Conservation (phyloP, 2,329 filamentous ascomycete species). For the Exophiala xenobiotica region DNA sequence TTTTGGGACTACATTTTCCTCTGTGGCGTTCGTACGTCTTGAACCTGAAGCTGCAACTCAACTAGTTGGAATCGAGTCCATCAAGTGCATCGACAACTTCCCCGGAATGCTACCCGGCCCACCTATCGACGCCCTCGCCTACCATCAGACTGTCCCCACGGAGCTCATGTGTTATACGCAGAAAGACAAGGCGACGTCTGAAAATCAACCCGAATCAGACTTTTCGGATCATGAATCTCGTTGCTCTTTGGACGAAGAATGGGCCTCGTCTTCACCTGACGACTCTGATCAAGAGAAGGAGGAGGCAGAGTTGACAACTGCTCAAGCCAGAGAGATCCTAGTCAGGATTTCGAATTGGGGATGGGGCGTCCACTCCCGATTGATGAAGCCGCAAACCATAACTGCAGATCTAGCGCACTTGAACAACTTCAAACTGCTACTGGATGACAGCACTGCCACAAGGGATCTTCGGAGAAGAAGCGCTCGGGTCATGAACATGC, state of each 20-base stretch:
- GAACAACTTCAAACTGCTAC: conserved; percentile 6
- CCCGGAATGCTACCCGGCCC: conserved; percentile 86
- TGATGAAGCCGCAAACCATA: not conserved
- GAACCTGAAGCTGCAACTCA: not conserved
- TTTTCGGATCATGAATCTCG: not conserved
- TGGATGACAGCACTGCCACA: not conserved
- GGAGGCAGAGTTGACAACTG: not conserved
- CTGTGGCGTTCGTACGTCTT: conserved; percentile 70
- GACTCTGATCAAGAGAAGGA: not conserved
- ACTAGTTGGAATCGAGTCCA: conserved; percentile 79
- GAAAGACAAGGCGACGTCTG: not conserved
- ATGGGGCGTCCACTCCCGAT: conserved; percentile 1
- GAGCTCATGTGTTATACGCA: not conserved
- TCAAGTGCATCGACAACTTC: conserved; percentile 95
- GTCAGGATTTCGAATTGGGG: no score
- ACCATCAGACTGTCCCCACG: conserved; percentile 3
- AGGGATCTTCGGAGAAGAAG: not conserved
- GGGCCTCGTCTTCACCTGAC: not conserved
- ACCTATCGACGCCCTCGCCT: conserved; percentile 54
- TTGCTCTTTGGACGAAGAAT: conserved; percentile 1
- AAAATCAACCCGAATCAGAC: not conserved
- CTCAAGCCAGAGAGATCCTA: not conserved
- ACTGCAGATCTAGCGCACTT: not conserved
- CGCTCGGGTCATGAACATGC: not conserved
- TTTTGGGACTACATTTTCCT: conserved; percentile 96